Percentiles rank a stretch among this genome's conserved stretches.
These are phyloP conservation scores for Paecilomyces sp. DNA, from an alignment of 2,329 filamentous ascomycete genomes.

Conservation along the genomic window DNA sequence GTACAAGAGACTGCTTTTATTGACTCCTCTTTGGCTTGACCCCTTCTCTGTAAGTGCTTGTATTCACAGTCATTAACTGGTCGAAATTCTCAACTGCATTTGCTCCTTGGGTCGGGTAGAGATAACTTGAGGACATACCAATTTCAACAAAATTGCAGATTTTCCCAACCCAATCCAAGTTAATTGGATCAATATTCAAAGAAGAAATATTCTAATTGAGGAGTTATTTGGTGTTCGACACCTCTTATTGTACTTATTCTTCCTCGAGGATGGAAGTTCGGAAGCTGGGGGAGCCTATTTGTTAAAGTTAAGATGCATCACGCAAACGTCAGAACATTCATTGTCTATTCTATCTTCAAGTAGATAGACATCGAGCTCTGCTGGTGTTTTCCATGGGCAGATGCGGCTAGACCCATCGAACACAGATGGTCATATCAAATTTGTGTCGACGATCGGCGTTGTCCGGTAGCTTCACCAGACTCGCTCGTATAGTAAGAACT, in stretches of 20 bases:
- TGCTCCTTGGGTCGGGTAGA: background rate
- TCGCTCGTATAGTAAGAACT: background rate
- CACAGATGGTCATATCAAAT: background rate
- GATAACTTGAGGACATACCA: background rate
- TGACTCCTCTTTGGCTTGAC: background rate
- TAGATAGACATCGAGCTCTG: background rate
- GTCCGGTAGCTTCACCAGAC: background rate
- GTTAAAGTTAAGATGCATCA: background rate
- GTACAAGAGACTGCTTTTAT: background rate
- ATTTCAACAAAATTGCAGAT: background rate
- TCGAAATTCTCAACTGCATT: no score
- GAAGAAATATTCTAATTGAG: background rate
- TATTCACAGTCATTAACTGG: background rate
- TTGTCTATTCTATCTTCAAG: background rate
- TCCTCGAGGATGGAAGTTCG: background rate
- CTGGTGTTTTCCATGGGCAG: no score
- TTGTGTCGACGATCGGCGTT: background rate
- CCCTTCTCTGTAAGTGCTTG: no score
- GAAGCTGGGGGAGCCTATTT: background rate
- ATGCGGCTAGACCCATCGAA: background rate
- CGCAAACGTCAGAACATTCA: background rate
- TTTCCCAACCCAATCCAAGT: background rate
- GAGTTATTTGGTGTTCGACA: background rate
- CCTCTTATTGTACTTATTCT: background rate
- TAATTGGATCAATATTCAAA: background rate